Percentiles rank a stretch among this genome's conserved stretches.
Conservation (phyloP, 108 stramenopile genomes). For the Nitzschia sp. region DNA sequence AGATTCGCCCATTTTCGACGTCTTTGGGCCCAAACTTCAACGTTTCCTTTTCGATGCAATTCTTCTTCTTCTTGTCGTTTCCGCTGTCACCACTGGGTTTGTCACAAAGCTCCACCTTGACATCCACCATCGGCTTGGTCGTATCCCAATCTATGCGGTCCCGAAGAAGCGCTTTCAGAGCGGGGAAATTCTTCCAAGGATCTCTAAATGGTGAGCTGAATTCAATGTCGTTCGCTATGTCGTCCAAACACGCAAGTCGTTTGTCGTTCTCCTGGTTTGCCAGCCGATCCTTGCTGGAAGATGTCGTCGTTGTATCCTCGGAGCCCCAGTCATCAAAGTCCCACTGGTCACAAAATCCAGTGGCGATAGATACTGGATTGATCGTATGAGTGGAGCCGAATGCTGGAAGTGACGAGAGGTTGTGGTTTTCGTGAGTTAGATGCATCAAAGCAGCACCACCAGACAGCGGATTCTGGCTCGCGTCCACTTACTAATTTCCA, state of each 20-base stretch:
- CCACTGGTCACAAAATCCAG: slow-evolving; percentile 62
- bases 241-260: slow-evolving; percentile 73
- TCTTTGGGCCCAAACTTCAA: slow-evolving; percentile 47
- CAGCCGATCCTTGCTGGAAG: slow-evolving; percentile 3
- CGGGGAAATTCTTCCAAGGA: slow-evolving; percentile 74
- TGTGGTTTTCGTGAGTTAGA: no score
- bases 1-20: slow-evolving; percentile 62
- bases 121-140: slow-evolving; percentile 60
- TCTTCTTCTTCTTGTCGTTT: slow-evolving; percentile 39
- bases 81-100: slow-evolving; percentile 15
- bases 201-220: slow-evolving; percentile 34
- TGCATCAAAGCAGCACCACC: not conserved
- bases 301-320: not conserved
- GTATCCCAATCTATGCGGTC: slow-evolving; percentile 79
- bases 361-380: slow-evolving; percentile 75
- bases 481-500: slow-evolving; percentile 75
- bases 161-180: slow-evolving; percentile 60
- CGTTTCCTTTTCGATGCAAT: slow-evolving; percentile 17
- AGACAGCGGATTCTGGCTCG: no score
- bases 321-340: not conserved
- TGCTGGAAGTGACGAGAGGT: slow-evolving; percentile 33
- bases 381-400: slow-evolving; percentile 84
- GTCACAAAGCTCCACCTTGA: slow-evolving; percentile 58
- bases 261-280: slow-evolving; percentile 8
- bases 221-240: slow-evolving; percentile 69